Conservation (phyloP, 1,284 basidiomycete genomes). For the Ganoderma leucocontextum region DNA sequence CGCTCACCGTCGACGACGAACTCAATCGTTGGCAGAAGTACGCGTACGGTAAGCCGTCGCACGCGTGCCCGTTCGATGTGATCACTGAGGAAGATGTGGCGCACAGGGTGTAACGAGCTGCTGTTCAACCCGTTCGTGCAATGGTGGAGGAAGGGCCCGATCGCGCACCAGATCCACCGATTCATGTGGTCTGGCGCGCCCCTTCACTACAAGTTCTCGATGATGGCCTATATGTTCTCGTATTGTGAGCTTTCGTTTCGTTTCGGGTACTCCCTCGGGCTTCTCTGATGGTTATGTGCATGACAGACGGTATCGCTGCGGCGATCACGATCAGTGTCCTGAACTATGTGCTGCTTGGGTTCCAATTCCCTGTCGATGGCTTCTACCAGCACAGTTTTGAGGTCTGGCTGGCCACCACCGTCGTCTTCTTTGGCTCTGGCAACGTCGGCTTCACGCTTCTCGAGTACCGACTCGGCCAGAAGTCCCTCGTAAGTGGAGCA, state of each 20-base stretch:
- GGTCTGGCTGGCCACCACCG: conserved; percentile 57
- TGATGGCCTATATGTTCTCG: conserved; percentile 55
- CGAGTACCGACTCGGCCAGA: conserved; percentile 58
- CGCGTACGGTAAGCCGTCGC: conserved; percentile 49
- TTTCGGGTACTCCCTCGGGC: neutral
- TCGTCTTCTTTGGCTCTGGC: conserved; percentile 58
- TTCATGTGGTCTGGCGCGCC: conserved; percentile 53
- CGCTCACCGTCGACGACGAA: conserved; percentile 58
- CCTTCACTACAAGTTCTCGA: conserved; percentile 54
- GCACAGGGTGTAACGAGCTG: conserved; percentile 45
- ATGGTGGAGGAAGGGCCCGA: conserved; percentile 58
- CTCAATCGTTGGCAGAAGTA: conserved; percentile 70
- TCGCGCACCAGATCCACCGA: conserved; percentile 55
- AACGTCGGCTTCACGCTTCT: conserved; percentile 57
- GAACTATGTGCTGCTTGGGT: conserved; percentile 56
- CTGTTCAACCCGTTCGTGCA: conserved; percentile 55
- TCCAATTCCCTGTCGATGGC: conserved; percentile 54
- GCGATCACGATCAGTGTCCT: conserved; percentile 48
- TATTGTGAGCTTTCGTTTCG: conserved; percentile 44
- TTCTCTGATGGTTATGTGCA: conserved; percentile 9
- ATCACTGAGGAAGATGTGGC: neutral
- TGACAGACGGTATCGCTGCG: conserved; percentile 49
- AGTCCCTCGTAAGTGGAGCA: conserved; percentile 37
- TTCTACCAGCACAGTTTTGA: conserved; percentile 55
- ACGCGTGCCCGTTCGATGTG: neutral